Conservation (phyloP, 2,329 filamentous ascomycete species). For the Sordariomycetes sp. region DNA sequence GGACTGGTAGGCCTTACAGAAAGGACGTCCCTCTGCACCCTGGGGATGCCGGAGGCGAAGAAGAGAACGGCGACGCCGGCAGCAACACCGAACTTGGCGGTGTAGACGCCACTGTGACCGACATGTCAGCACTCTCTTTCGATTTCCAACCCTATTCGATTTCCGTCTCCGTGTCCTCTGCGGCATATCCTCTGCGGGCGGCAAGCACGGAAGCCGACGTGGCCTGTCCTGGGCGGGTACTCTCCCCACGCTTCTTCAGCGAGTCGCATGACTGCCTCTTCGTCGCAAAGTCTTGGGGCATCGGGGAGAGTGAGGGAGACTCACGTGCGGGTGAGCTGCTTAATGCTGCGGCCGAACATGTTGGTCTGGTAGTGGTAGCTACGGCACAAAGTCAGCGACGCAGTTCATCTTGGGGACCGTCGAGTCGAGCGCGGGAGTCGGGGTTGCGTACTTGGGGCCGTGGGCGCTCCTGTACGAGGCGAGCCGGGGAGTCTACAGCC, state of each 20-base stretch:
- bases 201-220: too few species aligned
- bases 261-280: not conserved
- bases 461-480: conserved; percentile 46
- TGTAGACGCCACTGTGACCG: conserved; percentile 30
- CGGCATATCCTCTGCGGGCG: too few species aligned
- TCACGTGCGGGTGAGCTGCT: conserved; percentile 37
- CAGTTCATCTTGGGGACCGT: not conserved
- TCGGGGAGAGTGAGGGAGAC: conserved; percentile 13
- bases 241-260: not conserved
- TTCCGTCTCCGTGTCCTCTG: not conserved
- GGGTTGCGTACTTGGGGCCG: conserved; percentile 46
- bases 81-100: conserved; percentile 42
- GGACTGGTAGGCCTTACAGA: conserved; percentile 23
- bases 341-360: conserved; percentile 35
- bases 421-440: not conserved
- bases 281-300: too few species aligned
- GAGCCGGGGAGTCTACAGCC: conserved; percentile 29
- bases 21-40: conserved; percentile 45
- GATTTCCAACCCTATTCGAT: not conserved
- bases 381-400: conserved; percentile 13
- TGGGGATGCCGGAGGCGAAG: conserved; percentile 49
- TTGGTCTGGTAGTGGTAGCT: conserved; percentile 50
- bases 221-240: not conserved
- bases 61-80: conserved; percentile 44
- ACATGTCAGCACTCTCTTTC: not conserved